A percentile compares a stretch with the other conserved stretches of the same genome.
These are phyloP conservation scores for Chaetomiaceae sp. DNA, from an alignment of 2,329 filamentous ascomycete species.

Conservation along the genomic window DNA sequence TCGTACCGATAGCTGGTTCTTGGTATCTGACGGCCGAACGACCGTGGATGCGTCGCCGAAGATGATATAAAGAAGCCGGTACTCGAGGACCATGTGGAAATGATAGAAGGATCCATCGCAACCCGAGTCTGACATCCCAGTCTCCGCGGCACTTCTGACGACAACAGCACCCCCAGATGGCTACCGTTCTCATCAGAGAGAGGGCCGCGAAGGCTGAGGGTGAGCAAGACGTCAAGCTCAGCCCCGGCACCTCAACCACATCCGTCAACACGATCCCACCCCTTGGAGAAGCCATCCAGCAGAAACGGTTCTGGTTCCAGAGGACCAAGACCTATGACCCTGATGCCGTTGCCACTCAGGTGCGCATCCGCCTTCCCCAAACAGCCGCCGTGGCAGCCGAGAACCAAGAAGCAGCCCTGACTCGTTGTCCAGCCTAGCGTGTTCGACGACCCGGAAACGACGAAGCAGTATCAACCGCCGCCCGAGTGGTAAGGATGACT, in stretches of 20 bases:
- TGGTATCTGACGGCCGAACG: not conserved
- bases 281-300: constrained; percentile 29
- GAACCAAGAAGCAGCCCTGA: not conserved
- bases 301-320: constrained; percentile 35
- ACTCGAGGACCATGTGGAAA: not conserved
- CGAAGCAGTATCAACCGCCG: constrained; percentile 34
- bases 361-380: constrained; percentile 10
- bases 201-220: constrained; percentile 14
- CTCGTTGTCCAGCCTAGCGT: constrained; percentile 28
- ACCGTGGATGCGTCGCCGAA: no score
- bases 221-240: constrained; percentile 14
- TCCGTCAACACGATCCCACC: constrained; percentile 25
- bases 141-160: not conserved
- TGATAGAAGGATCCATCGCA: no score
- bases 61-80: not conserved
- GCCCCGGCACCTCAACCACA: constrained; percentile 12
- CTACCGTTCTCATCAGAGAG: constrained; percentile 25
- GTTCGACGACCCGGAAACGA: constrained; percentile 36
- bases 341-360: constrained; percentile 37
- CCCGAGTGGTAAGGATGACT: constrained; percentile 24
- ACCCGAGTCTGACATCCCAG: not conserved
- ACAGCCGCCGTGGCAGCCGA: not conserved
- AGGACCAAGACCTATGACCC: constrained; percentile 27
- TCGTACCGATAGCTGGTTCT: not conserved
- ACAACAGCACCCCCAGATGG: no score